Evolutionary conservation across 768 basidiomycete genomes (phyloP).

Genomic region (Tylopilus balloui): DNA sequence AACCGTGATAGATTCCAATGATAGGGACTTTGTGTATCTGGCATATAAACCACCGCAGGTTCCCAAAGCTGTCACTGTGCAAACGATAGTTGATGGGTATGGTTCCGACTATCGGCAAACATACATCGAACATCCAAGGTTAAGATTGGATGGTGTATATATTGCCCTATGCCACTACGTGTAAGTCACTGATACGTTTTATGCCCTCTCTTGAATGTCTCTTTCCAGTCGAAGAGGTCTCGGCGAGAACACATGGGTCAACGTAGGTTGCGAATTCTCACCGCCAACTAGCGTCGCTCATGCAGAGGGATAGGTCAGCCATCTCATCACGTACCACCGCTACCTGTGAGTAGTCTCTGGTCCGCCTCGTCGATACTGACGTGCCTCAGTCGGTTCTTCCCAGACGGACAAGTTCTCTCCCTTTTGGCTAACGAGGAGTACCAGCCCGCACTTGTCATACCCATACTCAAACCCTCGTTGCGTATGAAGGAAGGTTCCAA

Average conservation of each 20-base stretch:
- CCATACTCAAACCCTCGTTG: slow-evolving; percentile 67
- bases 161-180: slow-evolving; percentile 89
- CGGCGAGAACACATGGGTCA: slow-evolving; percentile 84
- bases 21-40: slow-evolving; percentile 56
- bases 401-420: slow-evolving; percentile 82
- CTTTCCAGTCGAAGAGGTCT: slow-evolving; percentile 48
- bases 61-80: slow-evolving; percentile 44
- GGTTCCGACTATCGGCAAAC: slow-evolving; percentile 66
- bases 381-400: slow-evolving; percentile 69
- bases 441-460: slow-evolving; percentile 67
- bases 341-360: slow-evolving; percentile 56
- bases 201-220: slow-evolving; percentile 1
- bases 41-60: slow-evolving; percentile 80
- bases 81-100: slow-evolving; percentile 48
- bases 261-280: slow-evolving; percentile 45
- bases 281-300: slow-evolving; percentile 2
- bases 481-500: slow-evolving; percentile 74
- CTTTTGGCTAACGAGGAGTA: slow-evolving; percentile 78
- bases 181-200: slow-evolving; percentile 39
- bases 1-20: slow-evolving; percentile 5
- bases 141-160: slow-evolving; percentile 85
- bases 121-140: slow-evolving; percentile 78
- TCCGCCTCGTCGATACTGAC: slow-evolving; percentile 2
- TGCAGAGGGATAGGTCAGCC: slow-evolving; percentile 52
- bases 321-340: slow-evolving; percentile 89